Percentiles rank a stretch among this genome's conserved stretches.
Conservation (phyloP, 768 basidiomycete genomes). For the Trichaptum fuscoviolaceum region DNA sequence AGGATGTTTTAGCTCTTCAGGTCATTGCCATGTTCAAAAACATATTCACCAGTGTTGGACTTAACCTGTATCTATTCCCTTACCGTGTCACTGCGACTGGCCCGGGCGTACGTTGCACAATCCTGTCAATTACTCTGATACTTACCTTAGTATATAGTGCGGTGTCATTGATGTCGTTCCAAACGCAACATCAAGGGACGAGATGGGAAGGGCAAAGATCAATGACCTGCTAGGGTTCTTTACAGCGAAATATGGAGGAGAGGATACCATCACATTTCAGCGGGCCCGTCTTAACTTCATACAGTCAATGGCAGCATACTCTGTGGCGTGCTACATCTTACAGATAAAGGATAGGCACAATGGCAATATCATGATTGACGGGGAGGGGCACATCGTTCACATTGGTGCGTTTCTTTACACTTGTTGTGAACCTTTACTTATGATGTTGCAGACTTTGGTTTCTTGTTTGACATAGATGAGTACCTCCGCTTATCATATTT, state of each 20-base stretch:
- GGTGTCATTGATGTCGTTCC: slow-evolving; percentile 99
- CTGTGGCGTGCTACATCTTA: slow-evolving; percentile 93
- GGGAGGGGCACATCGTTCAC: slow-evolving; percentile 94
- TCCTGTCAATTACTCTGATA: neutral
- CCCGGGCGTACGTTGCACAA: slow-evolving; percentile 67
- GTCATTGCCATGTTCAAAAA: slow-evolving; percentile 99
- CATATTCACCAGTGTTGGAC: slow-evolving; percentile 83
- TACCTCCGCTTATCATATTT: slow-evolving; percentile 24
- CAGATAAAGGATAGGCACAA: slow-evolving; percentile 99
- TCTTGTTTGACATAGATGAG: slow-evolving; percentile 98
- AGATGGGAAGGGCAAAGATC: slow-evolving; percentile 98
- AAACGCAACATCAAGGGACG: slow-evolving; percentile 94
- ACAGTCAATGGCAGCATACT: slow-evolving; percentile 99
- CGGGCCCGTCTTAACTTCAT: slow-evolving; percentile 93
- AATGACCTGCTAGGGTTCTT: slow-evolving; percentile 96
- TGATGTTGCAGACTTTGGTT: slow-evolving; percentile 71
- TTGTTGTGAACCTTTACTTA: neutral
- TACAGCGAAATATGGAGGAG: slow-evolving; percentile 85
- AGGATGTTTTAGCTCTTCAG: slow-evolving; percentile 96
- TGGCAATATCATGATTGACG: slow-evolving; percentile 99
- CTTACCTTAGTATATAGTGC: slow-evolving; percentile 47
- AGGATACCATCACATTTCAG: slow-evolving; percentile 88
- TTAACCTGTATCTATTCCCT: slow-evolving; percentile 89
- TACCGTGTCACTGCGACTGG: slow-evolving; percentile 97
- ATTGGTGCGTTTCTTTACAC: slow-evolving; percentile 54